Evolutionary conservation across 2,329 filamentous ascomycete genomes (phyloP).

Genomic region (Juglanconis juglandina): DNA sequence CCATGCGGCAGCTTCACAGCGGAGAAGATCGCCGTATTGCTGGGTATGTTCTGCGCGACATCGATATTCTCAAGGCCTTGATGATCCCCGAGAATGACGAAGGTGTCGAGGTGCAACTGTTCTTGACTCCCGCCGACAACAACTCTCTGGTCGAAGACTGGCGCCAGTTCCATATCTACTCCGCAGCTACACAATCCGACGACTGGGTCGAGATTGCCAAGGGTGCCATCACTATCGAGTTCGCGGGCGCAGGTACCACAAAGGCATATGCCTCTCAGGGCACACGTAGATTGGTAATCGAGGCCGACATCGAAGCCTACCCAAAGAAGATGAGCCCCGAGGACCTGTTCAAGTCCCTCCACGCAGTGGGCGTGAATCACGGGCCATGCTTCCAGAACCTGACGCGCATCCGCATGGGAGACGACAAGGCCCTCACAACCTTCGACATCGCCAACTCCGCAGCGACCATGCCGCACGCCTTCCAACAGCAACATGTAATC

Average conservation of each 20-base stretch:
- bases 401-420: conserved; percentile 12
- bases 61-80: not conserved
- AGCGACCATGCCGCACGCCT: conserved; percentile 19
- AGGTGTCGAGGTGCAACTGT: conserved; percentile 1
- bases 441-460: conserved; percentile 22
- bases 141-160: not conserved
- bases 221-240: not conserved
- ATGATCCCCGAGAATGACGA: not conserved
- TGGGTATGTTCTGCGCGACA: not conserved
- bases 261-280: too few relatives aligned
- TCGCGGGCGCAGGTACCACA: not conserved
- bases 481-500: conserved; percentile 27
- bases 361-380: conserved; percentile 17
- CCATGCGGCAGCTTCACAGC: not conserved
- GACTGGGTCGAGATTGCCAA: not conserved
- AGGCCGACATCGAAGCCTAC: not conserved
- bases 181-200: not conserved
- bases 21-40: too few relatives aligned
- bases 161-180: not conserved
- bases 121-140: not conserved
- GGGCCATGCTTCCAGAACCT: conserved; percentile 23
- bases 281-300: too few relatives aligned
- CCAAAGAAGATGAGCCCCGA: conserved; percentile 14
- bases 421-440: conserved; percentile 19
- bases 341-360: conserved; percentile 19